A percentile compares a stretch with the other conserved stretches of the same genome.
phyloP scores from a whole-genome alignment of 148 eudicot genomes.

The Spergularia marina region DNA sequence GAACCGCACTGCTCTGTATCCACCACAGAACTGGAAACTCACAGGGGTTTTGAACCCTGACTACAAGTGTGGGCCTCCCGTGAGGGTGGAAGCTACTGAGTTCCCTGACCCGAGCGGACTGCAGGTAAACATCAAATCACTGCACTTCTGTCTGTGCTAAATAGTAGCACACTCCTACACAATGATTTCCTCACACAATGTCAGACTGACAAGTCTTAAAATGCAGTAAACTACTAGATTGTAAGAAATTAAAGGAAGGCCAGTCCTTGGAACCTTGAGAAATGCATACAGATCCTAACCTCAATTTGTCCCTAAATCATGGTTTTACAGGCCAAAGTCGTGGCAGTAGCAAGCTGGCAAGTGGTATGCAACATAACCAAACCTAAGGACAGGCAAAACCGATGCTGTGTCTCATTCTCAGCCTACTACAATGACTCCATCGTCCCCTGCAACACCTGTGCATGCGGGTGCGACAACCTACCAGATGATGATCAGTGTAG shows the following conservation, averaged over 20 bases:
- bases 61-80: constrained; percentile 69
- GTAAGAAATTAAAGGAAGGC: no score
- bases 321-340: constrained; percentile 24
- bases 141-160: not conserved
- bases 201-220: not conserved
- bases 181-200: not conserved
- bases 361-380: constrained; percentile 71
- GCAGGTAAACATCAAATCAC: constrained; percentile 17
- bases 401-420: constrained; percentile 79
- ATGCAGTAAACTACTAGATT: no score
- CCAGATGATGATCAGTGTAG: constrained; percentile 30
- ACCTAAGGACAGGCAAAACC: constrained; percentile 48
- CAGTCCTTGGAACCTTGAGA: not conserved
- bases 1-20: constrained; percentile 65
- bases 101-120: constrained; percentile 76
- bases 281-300: not conserved
- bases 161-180: not conserved
- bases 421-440: constrained; percentile 58
- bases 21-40: constrained; percentile 85
- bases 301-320: not conserved
- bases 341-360: constrained; percentile 83
- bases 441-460: constrained; percentile 63
- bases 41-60: constrained; percentile 58
- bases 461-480: constrained; percentile 52
- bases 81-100: constrained; percentile 52